Evolutionary conservation across 306 rosid genomes (phyloP).

Genomic region (Macrotyloma uniflorum): DNA sequence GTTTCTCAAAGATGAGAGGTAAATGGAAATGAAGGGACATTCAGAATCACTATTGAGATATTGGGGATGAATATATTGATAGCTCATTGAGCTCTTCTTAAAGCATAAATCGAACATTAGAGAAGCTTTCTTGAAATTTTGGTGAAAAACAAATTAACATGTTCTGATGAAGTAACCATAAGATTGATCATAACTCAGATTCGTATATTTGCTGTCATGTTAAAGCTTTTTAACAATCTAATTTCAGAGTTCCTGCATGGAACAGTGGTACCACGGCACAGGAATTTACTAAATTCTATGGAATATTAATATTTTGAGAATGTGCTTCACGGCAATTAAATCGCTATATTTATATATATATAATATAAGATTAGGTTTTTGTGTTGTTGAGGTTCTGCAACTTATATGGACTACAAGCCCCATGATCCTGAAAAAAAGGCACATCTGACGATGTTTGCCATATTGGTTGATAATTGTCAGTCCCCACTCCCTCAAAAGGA

Average conservation of each 20-base stretch:
- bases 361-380: neutral
- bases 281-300: constrained; percentile 11
- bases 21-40: neutral
- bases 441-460: constrained; percentile 34
- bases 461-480: constrained; percentile 25
- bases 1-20: neutral
- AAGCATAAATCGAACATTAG: neutral
- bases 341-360: too few relatives aligned
- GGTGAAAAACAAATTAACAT: neutral
- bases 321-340: neutral
- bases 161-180: neutral
- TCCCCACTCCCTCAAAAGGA: constrained; percentile 44
- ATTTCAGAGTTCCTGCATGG: constrained; percentile 1
- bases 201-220: neutral
- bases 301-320: neutral
- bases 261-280: neutral
- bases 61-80: neutral
- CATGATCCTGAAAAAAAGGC: constrained; percentile 38
- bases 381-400: constrained; percentile 19
- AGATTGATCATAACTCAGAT: neutral
- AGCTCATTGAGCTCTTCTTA: neutral
- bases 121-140: constrained; percentile 17
- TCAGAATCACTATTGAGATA: neutral
- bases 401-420: constrained; percentile 33
- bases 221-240: neutral